These are phyloP conservation scores for Alternaria alternata DNA, from an alignment of 2,329 filamentous ascomycete species.

Conservation along the genomic window DNA sequence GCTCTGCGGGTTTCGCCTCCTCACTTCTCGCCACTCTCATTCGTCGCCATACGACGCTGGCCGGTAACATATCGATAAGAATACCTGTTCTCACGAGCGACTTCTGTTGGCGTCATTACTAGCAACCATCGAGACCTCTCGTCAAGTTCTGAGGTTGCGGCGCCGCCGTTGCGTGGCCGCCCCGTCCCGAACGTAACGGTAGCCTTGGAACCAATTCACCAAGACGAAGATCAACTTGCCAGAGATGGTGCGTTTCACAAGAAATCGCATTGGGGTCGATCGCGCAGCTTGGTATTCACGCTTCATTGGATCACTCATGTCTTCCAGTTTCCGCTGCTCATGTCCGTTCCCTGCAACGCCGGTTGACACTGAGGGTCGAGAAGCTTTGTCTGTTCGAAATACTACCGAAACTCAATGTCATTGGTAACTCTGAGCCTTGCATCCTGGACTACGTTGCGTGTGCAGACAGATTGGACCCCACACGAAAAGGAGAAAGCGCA, in stretches of 20 bases:
- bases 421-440: not conserved
- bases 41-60: not conserved
- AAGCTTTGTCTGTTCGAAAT: slow-evolving; percentile 2
- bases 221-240: not conserved
- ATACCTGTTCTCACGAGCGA: not conserved
- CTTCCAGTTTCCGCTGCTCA: slow-evolving; percentile 5
- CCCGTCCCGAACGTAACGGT: not conserved
- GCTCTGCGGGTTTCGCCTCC: slow-evolving; percentile 6
- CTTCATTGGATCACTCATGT: not conserved
- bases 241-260: slow-evolving; percentile 7
- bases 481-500: not conserved
- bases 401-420: not conserved
- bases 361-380: not conserved
- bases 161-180: slow-evolving; percentile 6
- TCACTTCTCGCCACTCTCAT: slow-evolving; percentile 1
- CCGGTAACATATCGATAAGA: not conserved
- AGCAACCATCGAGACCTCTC: not conserved
- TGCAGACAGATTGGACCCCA: not conserved
- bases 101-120: not conserved
- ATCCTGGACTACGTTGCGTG: not conserved
- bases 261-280: not conserved
- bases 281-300: not conserved
- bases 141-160: not conserved
- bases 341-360: slow-evolving; percentile 12
- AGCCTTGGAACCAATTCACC: not conserved